phyloP scores from a whole-genome alignment of 345 rosid genomes.

The Streptanthus diversifolius region DNA sequence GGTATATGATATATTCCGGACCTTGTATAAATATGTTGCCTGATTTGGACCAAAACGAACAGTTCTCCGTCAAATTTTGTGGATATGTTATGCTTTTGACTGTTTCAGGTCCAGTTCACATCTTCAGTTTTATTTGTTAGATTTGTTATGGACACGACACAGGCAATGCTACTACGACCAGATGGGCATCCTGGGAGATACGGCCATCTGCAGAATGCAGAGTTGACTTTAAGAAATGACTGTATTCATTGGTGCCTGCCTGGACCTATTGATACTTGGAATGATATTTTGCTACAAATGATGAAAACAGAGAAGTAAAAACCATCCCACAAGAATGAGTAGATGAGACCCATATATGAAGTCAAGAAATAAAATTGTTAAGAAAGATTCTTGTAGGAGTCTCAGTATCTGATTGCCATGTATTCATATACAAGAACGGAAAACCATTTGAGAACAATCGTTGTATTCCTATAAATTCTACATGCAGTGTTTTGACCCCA shows the following conservation, averaged over 20 bases:
- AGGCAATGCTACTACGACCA: slow-evolving; percentile 55
- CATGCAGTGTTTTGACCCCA: slow-evolving; percentile 18
- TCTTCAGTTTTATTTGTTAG: too few relatives aligned
- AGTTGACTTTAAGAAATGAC: slow-evolving; percentile 37
- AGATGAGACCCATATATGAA: background rate
- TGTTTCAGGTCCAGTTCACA: too few relatives aligned
- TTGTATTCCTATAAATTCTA: slow-evolving; percentile 23
- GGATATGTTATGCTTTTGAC: too few relatives aligned
- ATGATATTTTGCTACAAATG: slow-evolving; percentile 59
- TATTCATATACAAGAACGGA: slow-evolving; percentile 2
- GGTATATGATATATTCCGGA: too few relatives aligned
- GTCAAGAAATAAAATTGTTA: slow-evolving; percentile 1
- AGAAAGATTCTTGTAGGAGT: slow-evolving; percentile 10
- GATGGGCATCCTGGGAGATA: slow-evolving; percentile 82
- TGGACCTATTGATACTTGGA: slow-evolving; percentile 71
- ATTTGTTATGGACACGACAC: slow-evolving; percentile 63
- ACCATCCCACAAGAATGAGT: slow-evolving; percentile 1
- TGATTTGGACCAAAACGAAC: too few relatives aligned
- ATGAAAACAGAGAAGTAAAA: slow-evolving; percentile 38
- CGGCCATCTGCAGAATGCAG: slow-evolving; percentile 50
- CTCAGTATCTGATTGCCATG: slow-evolving; percentile 4
- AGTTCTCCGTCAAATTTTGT: too few relatives aligned
- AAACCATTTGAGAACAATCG: background rate
- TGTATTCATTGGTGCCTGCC: slow-evolving; percentile 95
- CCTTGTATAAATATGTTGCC: too few relatives aligned